Evolutionary conservation across 139 green algal genomes (phyloP), one percentile per base, ranked within the genome.

Genomic region (Tetratostichococcus sp.): DNA sequence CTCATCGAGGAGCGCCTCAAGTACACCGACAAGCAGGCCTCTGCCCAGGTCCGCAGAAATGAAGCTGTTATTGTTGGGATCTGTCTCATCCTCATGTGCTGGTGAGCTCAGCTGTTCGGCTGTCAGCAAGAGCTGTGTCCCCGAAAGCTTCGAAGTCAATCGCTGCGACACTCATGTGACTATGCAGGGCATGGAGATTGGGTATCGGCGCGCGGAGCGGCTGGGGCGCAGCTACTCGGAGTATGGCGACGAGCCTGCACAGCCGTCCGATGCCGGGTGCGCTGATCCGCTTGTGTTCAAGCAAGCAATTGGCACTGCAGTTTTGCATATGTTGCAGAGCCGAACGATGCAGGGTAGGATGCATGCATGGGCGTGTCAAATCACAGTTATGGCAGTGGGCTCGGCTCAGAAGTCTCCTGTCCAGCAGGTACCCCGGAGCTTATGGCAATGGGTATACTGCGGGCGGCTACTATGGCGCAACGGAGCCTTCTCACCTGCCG

Each of bases 1-100:
- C 85, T 97, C 23, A 85, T 97, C 4, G 86, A 93, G 70, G 93
- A 97, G 79, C 89, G 89, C n/a, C 79, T 97, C 66, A 94, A 92
- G 81, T 85, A 85, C 33, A 77, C 83, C 0, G 85, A 91, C 67
- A 91, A 84, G 75, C 72, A 88, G 57, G 43, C 92, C 5, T 31
- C 50, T 32, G 30, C 50, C 2, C 50, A 62, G 50, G 50, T 26
- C 19, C 19, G 14, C 50, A 62, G 50, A 2, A 5, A 17, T 62
- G 14, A 8, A 17, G 26, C 50, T 2, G 19, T 5, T 62, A 26
- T 62, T 50, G 39, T 50, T 50, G 39, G 39, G 8, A 50, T 6
- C 8, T 50, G 8, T 50, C 11, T 11, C 39, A 50, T 50, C 39
- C 39, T n/a, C n/a, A n/a, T n/a, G n/a, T n/a, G n/a, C n/a, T n/a